Conservation (phyloP, 345 rosid genomes). For the Salix caprea region DNA sequence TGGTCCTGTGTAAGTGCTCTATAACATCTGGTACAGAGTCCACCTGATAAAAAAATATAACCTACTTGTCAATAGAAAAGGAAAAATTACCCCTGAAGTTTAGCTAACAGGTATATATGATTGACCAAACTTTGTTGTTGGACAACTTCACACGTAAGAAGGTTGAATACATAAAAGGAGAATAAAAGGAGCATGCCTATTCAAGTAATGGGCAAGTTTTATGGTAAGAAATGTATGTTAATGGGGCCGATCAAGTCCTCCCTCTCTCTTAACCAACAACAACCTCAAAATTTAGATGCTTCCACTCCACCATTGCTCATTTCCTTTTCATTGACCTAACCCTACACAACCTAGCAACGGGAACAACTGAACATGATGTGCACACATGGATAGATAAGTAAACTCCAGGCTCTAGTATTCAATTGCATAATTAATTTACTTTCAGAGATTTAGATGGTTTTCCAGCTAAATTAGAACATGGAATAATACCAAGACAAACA, state of each 20-base stretch:
- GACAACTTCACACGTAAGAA: neutral
- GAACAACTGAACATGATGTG: neutral
- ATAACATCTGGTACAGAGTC: constrained; percentile 76
- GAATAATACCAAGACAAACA: neutral
- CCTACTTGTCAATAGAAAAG: neutral
- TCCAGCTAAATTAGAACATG: neutral
- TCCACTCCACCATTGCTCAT: neutral
- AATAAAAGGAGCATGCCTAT: neutral
- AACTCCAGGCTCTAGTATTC: neutral
- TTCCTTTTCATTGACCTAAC: neutral
- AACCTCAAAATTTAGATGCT: neutral
- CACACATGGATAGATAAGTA: neutral
- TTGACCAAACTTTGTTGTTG: neutral
- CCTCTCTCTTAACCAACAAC: neutral
- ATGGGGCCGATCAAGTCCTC: neutral
- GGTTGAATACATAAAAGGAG: neutral
- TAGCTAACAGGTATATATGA: neutral
- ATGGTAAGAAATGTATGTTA: neutral
- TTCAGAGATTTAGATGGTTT: neutral
- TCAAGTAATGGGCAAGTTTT: neutral
- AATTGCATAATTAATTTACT: neutral
- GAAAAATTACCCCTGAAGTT: neutral
- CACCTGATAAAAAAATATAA: constrained; percentile 54
- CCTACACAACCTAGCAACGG: neutral
- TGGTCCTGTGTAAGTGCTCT: constrained; percentile 77